These are phyloP conservation scores for Pseudogymnoascus sp. DNA, from an alignment of 2,329 filamentous ascomycete species.

Conservation along the genomic window DNA sequence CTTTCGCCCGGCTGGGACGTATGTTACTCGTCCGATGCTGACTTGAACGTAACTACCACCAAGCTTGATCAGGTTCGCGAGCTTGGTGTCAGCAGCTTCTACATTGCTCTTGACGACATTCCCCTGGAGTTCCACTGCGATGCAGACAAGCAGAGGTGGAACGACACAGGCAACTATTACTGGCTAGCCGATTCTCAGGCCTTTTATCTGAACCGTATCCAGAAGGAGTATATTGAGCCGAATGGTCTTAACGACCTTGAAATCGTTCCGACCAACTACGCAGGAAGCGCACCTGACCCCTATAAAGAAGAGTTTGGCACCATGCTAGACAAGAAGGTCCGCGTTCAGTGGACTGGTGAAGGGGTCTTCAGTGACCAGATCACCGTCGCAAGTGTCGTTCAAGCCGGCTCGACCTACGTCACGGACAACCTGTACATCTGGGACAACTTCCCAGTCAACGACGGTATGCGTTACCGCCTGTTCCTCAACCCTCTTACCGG, in stretches of 20 bases:
- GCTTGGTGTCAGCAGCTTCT: slow-evolving; percentile 18
- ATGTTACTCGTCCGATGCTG: slow-evolving; percentile 18
- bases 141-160: slow-evolving; percentile 18
- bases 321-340: slow-evolving; percentile 20
- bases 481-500: slow-evolving; percentile 22
- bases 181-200: slow-evolving; percentile 19
- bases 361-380: slow-evolving; percentile 20
- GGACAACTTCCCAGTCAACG: slow-evolving; percentile 24
- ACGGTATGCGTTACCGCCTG: slow-evolving; percentile 17
- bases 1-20: slow-evolving; percentile 17
- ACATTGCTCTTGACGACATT: slow-evolving; percentile 19
- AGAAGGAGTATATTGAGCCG: slow-evolving; percentile 17
- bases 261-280: slow-evolving; percentile 19
- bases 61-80: slow-evolving; percentile 19
- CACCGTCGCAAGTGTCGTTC: slow-evolving; percentile 17
- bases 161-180: slow-evolving; percentile 11
- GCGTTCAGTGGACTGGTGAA: slow-evolving; percentile 22
- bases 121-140: slow-evolving; percentile 17
- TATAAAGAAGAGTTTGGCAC: slow-evolving; percentile 20
- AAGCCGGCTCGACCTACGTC: slow-evolving; percentile 16
- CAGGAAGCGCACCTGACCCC: slow-evolving; percentile 16
- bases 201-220: slow-evolving; percentile 18
- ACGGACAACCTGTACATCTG: slow-evolving; percentile 21
- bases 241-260: slow-evolving; percentile 17
- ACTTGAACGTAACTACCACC: slow-evolving; percentile 17